These are phyloP conservation scores for Mycena epipterygia DNA, from an alignment of 768 basidiomycete species.

Conservation along the genomic window DNA sequence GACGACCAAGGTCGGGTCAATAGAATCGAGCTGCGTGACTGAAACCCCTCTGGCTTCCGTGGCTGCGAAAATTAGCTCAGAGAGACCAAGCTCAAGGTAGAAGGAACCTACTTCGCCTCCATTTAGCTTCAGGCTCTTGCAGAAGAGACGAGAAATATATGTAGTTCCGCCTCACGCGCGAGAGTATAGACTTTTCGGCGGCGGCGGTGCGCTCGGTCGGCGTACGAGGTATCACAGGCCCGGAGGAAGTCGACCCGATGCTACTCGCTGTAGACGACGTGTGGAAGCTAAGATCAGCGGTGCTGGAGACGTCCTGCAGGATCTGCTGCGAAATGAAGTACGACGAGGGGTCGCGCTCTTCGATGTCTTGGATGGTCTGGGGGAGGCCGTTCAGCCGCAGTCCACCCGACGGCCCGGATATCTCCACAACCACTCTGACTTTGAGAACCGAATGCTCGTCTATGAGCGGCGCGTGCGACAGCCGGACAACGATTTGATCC, in stretches of 20 bases:
- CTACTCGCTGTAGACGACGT: conserved; percentile 71
- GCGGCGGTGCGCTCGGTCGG: conserved; percentile 65
- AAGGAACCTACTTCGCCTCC: conserved; percentile 81
- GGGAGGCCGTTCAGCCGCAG: conserved; percentile 91
- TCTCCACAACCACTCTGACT: conserved; percentile 84
- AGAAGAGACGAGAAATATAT: conserved; percentile 98
- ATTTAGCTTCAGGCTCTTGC: conserved; percentile 98
- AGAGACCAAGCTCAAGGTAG: conserved; percentile 16
- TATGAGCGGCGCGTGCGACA: conserved; percentile 79
- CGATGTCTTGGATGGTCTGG: conserved; percentile 72
- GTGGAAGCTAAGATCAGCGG: conserved; percentile 75
- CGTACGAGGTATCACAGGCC: conserved; percentile 50
- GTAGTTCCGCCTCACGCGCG: conserved; percentile 91
- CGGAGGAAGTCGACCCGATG: conserved; percentile 53
- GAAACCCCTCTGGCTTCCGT: conserved; percentile 93
- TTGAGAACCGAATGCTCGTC: conserved; percentile 86
- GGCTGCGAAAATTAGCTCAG: conserved; percentile 54
- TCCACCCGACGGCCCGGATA: conserved; percentile 81
- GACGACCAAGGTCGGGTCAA: conserved; percentile 96
- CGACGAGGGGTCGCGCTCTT: conserved; percentile 77
- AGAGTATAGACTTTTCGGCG: conserved; percentile 86
- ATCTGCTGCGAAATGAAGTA: conserved; percentile 72
- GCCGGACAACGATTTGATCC: conserved; percentile 71
- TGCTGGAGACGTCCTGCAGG: conserved; percentile 80
- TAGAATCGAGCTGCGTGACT: conserved; percentile 95